Evolutionary conservation across 345 rosid species (phyloP).

Genomic region (Salix exigua): DNA sequence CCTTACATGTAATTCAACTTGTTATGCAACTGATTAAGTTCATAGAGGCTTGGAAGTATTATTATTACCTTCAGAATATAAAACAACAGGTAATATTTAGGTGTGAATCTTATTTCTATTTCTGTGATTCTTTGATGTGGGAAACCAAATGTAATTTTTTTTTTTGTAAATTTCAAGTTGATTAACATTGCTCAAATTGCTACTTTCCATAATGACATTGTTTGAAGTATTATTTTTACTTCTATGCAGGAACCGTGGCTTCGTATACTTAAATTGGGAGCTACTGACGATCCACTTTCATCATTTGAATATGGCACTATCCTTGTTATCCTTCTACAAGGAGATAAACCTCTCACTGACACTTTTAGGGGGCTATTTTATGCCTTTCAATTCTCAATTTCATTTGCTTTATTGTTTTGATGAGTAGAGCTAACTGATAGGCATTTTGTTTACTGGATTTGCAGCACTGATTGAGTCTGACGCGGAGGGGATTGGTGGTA

Average conservation of each 20-base stretch:
- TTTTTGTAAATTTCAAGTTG: too few relatives aligned
- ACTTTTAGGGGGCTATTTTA: too few relatives aligned
- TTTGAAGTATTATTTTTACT: not conserved
- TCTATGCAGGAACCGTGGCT: conserved; percentile 78
- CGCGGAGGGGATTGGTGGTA: too few relatives aligned
- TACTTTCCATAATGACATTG: not conserved
- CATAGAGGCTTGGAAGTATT: not conserved
- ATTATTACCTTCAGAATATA: not conserved
- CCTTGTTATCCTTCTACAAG: conserved; percentile 54
- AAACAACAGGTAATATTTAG: not conserved
- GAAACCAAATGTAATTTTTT: not conserved
- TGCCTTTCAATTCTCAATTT: too few relatives aligned
- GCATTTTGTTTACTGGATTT: too few relatives aligned
- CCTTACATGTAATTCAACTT: too few relatives aligned
- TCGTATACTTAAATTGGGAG: conserved; percentile 84
- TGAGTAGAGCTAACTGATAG: too few relatives aligned
- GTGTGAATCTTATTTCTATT: not conserved
- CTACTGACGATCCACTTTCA: conserved; percentile 96
- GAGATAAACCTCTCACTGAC: not conserved
- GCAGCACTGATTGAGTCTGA: too few relatives aligned
- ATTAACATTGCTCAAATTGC: too few relatives aligned
- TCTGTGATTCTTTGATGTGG: not conserved
- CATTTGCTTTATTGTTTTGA: too few relatives aligned
- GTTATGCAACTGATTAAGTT: not conserved
- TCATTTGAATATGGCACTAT: too few relatives aligned